Evolutionary conservation across 371 early-diverging fungal genomes (phyloP).

Genomic region (Sporodiniella umbellata): DNA sequence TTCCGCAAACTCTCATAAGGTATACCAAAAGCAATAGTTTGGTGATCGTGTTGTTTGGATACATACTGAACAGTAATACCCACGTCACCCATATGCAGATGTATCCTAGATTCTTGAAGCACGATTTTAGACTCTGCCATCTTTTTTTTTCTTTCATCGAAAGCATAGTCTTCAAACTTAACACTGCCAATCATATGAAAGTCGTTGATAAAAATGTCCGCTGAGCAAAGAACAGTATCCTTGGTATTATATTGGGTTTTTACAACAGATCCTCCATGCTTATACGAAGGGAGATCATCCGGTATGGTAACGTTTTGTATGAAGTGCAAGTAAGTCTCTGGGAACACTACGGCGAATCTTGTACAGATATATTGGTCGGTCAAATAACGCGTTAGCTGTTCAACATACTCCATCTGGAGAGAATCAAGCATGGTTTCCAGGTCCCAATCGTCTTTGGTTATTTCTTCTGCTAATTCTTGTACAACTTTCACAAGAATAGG

Average conservation of each 20-base stretch:
- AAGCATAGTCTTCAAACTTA: conserved; percentile 59
- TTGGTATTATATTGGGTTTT: conserved; percentile 64
- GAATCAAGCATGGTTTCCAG: conserved; percentile 70
- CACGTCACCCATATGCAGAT: conserved; percentile 50
- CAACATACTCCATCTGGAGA: conserved; percentile 66
- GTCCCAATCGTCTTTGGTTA: conserved; percentile 66
- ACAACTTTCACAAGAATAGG: conserved; percentile 74
- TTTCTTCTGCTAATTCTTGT: conserved; percentile 66
- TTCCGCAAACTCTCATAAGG: conserved; percentile 48
- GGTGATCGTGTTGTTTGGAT: conserved; percentile 23
- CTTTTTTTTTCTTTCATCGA: conserved; percentile 47
- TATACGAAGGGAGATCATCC: conserved; percentile 58
- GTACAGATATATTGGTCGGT: conserved; percentile 50
- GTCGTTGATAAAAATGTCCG: conserved; percentile 61
- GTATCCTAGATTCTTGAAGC: conserved; percentile 57
- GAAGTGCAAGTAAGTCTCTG: conserved; percentile 64
- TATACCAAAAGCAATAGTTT: conserved; percentile 59
- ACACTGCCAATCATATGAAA: conserved; percentile 54
- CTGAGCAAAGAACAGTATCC: conserved; percentile 64
- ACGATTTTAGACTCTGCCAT: conserved; percentile 53
- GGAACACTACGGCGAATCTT: conserved; percentile 58
- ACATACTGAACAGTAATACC: conserved; percentile 60
- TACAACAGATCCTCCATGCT: conserved; percentile 45
- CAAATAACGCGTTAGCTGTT: conserved; percentile 53
- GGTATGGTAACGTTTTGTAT: conserved; percentile 80